phyloP scores from a whole-genome alignment of 208 protist species.

The Leishmania mexicana region DNA sequence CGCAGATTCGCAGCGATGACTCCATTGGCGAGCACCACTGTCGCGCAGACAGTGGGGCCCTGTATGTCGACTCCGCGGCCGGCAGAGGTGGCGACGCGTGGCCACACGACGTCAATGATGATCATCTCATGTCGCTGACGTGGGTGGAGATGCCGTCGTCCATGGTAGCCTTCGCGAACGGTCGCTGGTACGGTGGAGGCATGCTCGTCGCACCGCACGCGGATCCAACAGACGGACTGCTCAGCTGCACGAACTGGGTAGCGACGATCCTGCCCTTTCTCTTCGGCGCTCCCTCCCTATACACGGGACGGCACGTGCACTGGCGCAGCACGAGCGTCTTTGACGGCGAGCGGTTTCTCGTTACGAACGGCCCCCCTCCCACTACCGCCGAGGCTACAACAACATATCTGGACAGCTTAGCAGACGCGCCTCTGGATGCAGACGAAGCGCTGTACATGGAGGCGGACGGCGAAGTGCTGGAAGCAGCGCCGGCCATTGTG shows the following conservation, averaged over 20 bases:
- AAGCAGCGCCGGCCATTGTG: constrained; percentile 70
- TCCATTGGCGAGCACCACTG: neutral
- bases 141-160: constrained; percentile 76
- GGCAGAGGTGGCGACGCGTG: neutral
- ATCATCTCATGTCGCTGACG: constrained; percentile 15
- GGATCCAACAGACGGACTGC: constrained; percentile 67
- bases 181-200: constrained; percentile 83
- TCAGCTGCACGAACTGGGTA: constrained; percentile 81
- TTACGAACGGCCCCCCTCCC: constrained; percentile 19
- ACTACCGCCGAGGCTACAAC: neutral
- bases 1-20: neutral
- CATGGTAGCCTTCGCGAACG: constrained; percentile 81
- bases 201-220: constrained; percentile 77
- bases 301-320: constrained; percentile 66
- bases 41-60: neutral
- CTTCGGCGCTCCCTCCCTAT: constrained; percentile 44
- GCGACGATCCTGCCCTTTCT: constrained; percentile 60
- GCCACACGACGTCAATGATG: constrained; percentile 4
- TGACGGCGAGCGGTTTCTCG: constrained; percentile 66
- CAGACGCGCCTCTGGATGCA: neutral
- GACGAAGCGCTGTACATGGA: constrained; percentile 45
- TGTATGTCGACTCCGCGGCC: neutral
- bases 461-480: constrained; percentile 76
- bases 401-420: neutral
- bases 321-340: constrained; percentile 73